These are phyloP conservation scores for Entamoeba invadens DNA, from an alignment of 208 protist species.

Conservation along the genomic window DNA sequence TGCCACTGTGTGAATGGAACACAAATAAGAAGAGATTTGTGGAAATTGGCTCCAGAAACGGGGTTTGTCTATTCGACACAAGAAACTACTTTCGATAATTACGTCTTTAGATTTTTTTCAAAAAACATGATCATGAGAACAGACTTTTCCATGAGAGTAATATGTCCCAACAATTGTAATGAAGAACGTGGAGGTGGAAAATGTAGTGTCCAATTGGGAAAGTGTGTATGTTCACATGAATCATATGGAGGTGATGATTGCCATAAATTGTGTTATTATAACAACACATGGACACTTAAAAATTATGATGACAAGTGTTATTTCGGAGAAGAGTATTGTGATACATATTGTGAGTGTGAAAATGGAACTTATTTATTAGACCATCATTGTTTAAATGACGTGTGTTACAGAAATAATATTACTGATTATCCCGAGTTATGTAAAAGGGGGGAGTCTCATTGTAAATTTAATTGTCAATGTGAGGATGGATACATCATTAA, in stretches of 20 bases:
- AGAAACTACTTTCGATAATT: neutral
- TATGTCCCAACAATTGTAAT: neutral
- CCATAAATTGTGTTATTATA: neutral
- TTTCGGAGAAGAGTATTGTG: neutral
- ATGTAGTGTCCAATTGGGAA: neutral
- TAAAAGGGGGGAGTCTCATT: neutral
- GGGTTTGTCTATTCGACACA: neutral
- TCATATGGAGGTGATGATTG: neutral
- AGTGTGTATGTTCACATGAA: neutral
- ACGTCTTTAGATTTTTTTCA: neutral
- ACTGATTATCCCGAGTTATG: too few species aligned
- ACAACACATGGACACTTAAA: neutral
- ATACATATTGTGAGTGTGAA: neutral
- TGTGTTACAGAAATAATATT: too few species aligned
- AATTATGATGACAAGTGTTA: neutral
- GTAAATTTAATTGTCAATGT: neutral
- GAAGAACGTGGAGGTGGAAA: neutral
- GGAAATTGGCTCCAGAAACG: neutral
- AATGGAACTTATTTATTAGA: neutral
- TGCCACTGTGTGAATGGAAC: neutral
- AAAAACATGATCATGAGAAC: neutral
- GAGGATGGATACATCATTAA: neutral
- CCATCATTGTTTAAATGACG: neutral
- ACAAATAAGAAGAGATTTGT: neutral
- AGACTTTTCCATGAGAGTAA: neutral